Base-by-base conservation (phyloP, 306 rosid genomes). In the Acacia melanoxylon region DNA sequence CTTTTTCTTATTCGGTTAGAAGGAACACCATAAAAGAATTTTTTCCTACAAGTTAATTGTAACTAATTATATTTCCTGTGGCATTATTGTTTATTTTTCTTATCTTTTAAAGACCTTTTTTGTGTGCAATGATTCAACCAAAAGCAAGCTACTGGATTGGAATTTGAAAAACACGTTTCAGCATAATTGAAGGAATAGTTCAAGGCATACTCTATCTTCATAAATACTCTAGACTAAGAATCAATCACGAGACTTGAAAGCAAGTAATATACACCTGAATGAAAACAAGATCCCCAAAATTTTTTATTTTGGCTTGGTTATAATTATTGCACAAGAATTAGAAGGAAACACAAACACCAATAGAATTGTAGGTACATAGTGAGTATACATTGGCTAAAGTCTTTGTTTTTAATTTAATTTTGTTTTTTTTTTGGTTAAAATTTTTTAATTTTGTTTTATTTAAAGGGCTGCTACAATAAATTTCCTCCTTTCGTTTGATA, bases 1-100 rank as follows among this genome's bases (percentile, higher is more conserved):
- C 44, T 81, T 45, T 37, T 45, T 71, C 76, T 11, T 84, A 46
- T 87, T 87, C 48, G 88, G 90, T 84, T 1, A 70, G 74, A 48
- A 73, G 20, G 54, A 13, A 48, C 1, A 14, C 54, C 14, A 14
- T 12, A 48, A 48, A 15, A 15, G 20, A 48, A 2, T 29, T 12
- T 15, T 1, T 15, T 48, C 19, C 54, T 48, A n/a, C 12, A 54
- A 20, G 63, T 58, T 58, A n/a, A 13, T 62, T 4, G 33, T 12
- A 27, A 7, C 9, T 27, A 13, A 59, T 59, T 25, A 10, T 59
- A 24, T 59, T 59, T 59, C 66, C 29, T 22, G 16, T 33, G 8
- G 33, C 66, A 59, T 10, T 61, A 61, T 25, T 61, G 35, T 27
- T 61, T 24, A 11, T 61, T 13, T 24, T 74, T 31, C 17, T 10